Percentiles rank a stretch among this genome's conserved stretches.
Evolutionary conservation across 2,329 filamentous ascomycete species (phyloP).

Genomic region (Aspergillus floridensis): DNA sequence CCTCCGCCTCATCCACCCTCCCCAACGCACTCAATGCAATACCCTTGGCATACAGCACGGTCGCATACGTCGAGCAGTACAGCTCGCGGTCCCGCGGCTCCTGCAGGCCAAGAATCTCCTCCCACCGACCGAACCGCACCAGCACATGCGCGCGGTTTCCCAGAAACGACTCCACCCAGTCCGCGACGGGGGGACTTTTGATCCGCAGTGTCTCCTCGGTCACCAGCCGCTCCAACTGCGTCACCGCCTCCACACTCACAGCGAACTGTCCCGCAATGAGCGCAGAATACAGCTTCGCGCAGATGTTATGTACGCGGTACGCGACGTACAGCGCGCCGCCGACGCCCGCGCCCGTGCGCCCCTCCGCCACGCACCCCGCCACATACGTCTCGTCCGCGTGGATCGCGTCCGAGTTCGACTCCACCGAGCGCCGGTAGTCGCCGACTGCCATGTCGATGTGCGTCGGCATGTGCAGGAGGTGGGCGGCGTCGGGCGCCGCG

Average conservation of each 20-base stretch:
- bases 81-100: slow-evolving; percentile 58
- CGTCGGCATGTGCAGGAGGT: slow-evolving; percentile 72
- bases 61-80: slow-evolving; percentile 67
- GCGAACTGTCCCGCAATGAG: slow-evolving; percentile 68
- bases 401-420: slow-evolving; percentile 65
- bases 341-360: slow-evolving; percentile 58
- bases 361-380: slow-evolving; percentile 55
- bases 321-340: slow-evolving; percentile 69
- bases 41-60: slow-evolving; percentile 65
- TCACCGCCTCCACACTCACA: slow-evolving; percentile 60
- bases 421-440: slow-evolving; percentile 66
- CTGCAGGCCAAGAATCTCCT: slow-evolving; percentile 58
- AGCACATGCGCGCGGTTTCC: slow-evolving; percentile 66
- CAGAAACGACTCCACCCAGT: slow-evolving; percentile 72
- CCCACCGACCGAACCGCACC: slow-evolving; percentile 70
- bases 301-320: slow-evolving; percentile 70
- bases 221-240: slow-evolving; percentile 59
- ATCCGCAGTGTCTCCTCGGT: slow-evolving; percentile 63
- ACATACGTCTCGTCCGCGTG: slow-evolving; percentile 66
- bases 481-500: slow-evolving; percentile 65
- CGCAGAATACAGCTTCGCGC: slow-evolving; percentile 71
- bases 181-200: slow-evolving; percentile 68
- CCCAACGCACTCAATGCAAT: slow-evolving; percentile 62
- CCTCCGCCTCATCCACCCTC: slow-evolving; percentile 52
- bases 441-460: slow-evolving; percentile 72